Conservation (phyloP, 768 basidiomycete species). For the Exidia glandulosa region DNA sequence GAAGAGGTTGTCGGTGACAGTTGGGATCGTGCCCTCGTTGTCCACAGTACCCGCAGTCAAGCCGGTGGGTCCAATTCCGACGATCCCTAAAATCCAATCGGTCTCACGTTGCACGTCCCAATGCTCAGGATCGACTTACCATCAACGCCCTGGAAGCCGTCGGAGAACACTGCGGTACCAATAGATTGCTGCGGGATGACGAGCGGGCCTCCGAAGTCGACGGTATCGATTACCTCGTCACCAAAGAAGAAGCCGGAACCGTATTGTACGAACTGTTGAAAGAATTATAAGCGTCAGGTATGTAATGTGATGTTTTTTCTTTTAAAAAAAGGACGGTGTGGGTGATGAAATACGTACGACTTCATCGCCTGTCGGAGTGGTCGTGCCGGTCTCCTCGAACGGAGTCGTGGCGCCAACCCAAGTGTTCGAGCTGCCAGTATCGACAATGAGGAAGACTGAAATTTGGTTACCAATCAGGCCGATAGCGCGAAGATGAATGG, state of each 20-base stretch:
- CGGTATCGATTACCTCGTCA: conserved; percentile 7
- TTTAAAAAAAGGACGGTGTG: too few species aligned
- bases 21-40: conserved; percentile 33
- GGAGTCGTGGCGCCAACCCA: conserved; percentile 43
- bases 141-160: conserved; percentile 39
- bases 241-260: conserved; percentile 5
- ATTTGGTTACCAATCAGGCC: too few species aligned
- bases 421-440: conserved; percentile 34
- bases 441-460: conserved; percentile 4
- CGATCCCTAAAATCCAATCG: too few species aligned
- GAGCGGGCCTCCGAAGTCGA: conserved; percentile 17
- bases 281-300: too few species aligned
- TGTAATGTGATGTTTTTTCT: too few species aligned
- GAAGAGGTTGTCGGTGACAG: conserved; percentile 49
- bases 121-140: too few species aligned
- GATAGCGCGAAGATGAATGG: not conserved
- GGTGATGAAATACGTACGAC: conserved; percentile 16
- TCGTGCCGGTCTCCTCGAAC: conserved; percentile 30
- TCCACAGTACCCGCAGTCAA: conserved; percentile 23
- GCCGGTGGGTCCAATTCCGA: conserved; percentile 35
- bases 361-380: conserved; percentile 31
- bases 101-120: too few species aligned
- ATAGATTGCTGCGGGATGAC: conserved; percentile 37
- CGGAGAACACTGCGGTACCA: conserved; percentile 36
- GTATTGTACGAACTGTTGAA: conserved; percentile 8